phyloP scores from a whole-genome alignment of 805 yeast genomes.

The Debaryomyces maramus region DNA sequence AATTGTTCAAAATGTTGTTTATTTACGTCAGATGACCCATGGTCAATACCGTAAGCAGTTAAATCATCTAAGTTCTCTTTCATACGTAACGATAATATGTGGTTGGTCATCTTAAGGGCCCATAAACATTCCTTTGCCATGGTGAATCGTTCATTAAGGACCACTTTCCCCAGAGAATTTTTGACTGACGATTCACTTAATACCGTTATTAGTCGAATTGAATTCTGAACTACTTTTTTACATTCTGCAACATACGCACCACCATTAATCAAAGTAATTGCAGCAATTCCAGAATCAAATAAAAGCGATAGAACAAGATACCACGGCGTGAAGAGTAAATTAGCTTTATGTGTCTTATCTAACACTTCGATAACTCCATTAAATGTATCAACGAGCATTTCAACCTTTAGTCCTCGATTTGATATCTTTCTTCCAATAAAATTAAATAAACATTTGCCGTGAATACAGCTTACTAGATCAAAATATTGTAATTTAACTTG shows the following conservation, averaged over 20 bases:
- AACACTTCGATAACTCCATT: constrained; percentile 30
- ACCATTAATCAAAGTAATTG: constrained; percentile 42
- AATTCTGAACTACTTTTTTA: constrained; percentile 21
- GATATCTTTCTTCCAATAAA: constrained; percentile 33
- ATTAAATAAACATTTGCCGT: constrained; percentile 34
- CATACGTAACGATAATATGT: constrained; percentile 47
- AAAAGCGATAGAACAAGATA: constrained; percentile 46
- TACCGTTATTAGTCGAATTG: constrained; percentile 22
- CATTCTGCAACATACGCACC: constrained; percentile 34
- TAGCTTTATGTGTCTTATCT: constrained; percentile 26
- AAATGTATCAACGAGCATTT: constrained; percentile 30
- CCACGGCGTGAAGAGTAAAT: constrained; percentile 49
- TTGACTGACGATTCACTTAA: constrained; percentile 32
- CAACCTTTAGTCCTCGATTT: constrained; percentile 31
- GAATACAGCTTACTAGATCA: constrained; percentile 35
- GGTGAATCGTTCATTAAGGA: constrained; percentile 35
- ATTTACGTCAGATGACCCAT: constrained; percentile 54
- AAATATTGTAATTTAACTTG: constrained; percentile 42
- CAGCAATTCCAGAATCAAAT: constrained; percentile 44
- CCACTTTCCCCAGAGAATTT: constrained; percentile 28
- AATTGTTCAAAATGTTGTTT: constrained; percentile 47
- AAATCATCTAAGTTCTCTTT: constrained; percentile 40
- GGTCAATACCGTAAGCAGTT: constrained; percentile 48
- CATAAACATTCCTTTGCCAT: constrained; percentile 65
- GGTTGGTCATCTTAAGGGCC: constrained; percentile 58